Conservation (phyloP, 208 protist genomes). For the Crithidia expoeki region DNA sequence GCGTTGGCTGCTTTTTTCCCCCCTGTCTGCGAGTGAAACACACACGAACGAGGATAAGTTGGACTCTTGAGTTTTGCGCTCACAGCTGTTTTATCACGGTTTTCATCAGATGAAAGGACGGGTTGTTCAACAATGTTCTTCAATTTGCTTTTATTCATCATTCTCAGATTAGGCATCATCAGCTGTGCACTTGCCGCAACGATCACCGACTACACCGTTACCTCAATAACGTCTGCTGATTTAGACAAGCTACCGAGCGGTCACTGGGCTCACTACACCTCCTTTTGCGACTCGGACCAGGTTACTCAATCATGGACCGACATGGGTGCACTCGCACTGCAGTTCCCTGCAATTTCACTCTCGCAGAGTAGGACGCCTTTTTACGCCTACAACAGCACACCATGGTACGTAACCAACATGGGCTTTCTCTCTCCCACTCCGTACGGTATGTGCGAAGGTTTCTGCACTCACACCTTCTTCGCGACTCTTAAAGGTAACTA, state of each 20-base stretch:
- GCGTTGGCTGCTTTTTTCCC: too few relatives aligned
- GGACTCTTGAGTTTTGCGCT: too few relatives aligned
- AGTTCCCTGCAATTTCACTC: not conserved
- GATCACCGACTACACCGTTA: slow-evolving; percentile 8
- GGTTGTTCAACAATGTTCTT: too few relatives aligned
- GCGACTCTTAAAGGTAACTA: slow-evolving; percentile 23
- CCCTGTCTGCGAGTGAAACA: too few relatives aligned
- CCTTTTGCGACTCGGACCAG: not conserved
- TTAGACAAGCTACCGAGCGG: not conserved
- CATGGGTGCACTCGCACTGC: not conserved
- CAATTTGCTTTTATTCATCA: too few relatives aligned
- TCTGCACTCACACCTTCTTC: slow-evolving; percentile 28
- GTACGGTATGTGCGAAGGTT: slow-evolving; percentile 40
- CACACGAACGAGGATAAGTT: too few relatives aligned
- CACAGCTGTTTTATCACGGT: too few relatives aligned
- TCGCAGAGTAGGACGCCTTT: slow-evolving; percentile 23
- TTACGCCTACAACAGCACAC: slow-evolving; percentile 29
- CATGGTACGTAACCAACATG: slow-evolving; percentile 34
- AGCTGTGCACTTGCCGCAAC: too few relatives aligned
- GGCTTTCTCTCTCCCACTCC: slow-evolving; percentile 43
- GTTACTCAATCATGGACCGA: not conserved
- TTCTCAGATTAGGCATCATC: too few relatives aligned
- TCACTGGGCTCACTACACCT: slow-evolving; percentile 19
- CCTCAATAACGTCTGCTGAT: not conserved
- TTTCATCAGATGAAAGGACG: too few relatives aligned